phyloP scores from a whole-genome alignment of 176 grass and related monocot species.

The Aegilops umbellulata region DNA sequence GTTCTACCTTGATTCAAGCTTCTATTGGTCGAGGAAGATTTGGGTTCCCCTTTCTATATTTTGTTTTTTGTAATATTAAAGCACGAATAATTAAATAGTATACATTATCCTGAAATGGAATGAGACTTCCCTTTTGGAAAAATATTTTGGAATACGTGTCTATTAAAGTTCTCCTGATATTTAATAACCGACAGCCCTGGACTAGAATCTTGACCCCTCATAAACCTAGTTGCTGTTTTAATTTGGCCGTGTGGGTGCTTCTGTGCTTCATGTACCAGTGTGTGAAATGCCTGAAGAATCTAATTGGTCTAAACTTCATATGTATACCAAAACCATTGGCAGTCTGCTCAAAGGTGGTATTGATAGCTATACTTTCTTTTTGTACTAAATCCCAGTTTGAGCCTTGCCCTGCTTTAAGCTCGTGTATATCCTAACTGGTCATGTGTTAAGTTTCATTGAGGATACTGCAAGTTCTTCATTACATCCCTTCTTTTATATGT shows the following conservation, averaged over 20 bases:
- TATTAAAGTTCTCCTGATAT: neutral
- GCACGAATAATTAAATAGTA: neutral
- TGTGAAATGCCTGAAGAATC: neutral
- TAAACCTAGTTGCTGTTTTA: neutral
- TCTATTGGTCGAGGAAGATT: neutral
- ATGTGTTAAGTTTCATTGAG: neutral
- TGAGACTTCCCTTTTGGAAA: neutral
- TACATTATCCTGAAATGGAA: neutral
- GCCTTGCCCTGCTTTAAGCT: neutral
- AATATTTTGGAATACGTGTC: neutral
- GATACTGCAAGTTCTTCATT: neutral
- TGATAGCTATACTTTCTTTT: neutral
- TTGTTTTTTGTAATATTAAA: constrained; percentile 11
- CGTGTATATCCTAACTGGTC: neutral
- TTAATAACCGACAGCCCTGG: neutral
- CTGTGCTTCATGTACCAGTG: neutral
- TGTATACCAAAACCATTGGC: neutral
- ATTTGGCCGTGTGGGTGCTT: neutral
- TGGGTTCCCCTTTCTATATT: neutral
- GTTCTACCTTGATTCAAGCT: constrained; percentile 15
- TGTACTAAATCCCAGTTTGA: neutral
- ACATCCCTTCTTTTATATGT: neutral
- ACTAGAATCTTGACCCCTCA: neutral
- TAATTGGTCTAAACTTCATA: neutral
- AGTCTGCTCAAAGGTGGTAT: neutral